Percentiles rank a stretch among this genome's conserved stretches.
Evolutionary conservation across 2,329 filamentous ascomycete species (phyloP).

Genomic region (Trichoderma koningii): DNA sequence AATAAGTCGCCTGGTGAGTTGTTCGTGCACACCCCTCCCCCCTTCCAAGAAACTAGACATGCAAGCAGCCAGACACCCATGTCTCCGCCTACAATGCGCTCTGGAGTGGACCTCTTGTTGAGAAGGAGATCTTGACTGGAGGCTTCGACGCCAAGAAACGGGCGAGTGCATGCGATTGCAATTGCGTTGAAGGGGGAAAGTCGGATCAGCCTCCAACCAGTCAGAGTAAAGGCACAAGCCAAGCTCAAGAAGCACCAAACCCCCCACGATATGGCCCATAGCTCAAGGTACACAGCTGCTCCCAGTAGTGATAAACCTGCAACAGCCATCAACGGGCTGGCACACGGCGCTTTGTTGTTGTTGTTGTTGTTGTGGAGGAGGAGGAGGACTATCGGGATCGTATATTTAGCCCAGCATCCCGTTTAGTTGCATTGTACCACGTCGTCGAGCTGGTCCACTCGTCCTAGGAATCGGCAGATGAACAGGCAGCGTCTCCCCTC

Average conservation of each 20-base stretch:
- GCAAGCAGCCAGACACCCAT: slow-evolving; percentile 52
- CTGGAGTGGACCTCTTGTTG: slow-evolving; percentile 49
- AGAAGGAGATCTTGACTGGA: slow-evolving; percentile 38
- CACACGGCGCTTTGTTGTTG: not conserved
- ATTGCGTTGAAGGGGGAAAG: slow-evolving; percentile 19
- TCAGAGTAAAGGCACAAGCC: not conserved
- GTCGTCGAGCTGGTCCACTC: not conserved
- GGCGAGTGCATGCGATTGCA: slow-evolving; percentile 35
- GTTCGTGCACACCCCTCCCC: slow-evolving; percentile 20
- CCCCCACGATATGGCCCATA: not conserved
- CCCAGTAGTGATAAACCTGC: not conserved
- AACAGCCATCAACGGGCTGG: not conserved
- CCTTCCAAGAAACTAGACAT: slow-evolving; percentile 44
- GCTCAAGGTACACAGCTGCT: not conserved
- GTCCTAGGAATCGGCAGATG: not conserved
- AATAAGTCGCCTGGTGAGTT: slow-evolving; percentile 1
- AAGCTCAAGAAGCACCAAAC: slow-evolving; percentile 6
- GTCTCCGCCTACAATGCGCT: slow-evolving; percentile 48
- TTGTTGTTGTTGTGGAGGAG: too few relatives aligned
- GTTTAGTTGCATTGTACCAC: not conserved
- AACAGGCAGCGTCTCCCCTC: not conserved
- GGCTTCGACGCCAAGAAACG: slow-evolving; percentile 34
- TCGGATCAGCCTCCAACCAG: slow-evolving; percentile 4
- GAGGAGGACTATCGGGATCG: not conserved
- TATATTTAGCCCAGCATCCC: not conserved